Evolutionary conservation across 352 stramenopile species (phyloP).

Genomic region (Halophytophthora batemanensis): DNA sequence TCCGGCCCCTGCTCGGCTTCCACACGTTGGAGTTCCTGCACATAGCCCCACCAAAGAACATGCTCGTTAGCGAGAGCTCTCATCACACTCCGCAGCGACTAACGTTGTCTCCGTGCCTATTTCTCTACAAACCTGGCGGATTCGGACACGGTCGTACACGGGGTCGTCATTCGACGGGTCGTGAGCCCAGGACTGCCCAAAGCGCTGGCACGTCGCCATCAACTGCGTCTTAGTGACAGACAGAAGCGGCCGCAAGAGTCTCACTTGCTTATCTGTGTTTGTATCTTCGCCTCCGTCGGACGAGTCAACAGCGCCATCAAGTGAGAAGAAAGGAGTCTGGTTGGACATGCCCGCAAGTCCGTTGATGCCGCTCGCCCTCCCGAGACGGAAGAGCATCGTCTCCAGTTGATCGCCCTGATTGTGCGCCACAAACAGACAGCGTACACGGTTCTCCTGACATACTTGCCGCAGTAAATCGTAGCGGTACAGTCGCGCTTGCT

Average conservation of each 20-base stretch:
- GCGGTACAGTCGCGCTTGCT: conserved; percentile 60
- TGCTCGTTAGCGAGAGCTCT: not conserved
- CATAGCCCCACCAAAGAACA: not conserved
- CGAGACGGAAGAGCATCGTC: conserved; percentile 77
- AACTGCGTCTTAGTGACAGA: conserved; percentile 53
- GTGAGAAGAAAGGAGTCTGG: conserved; percentile 24
- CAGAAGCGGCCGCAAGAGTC: conserved; percentile 62
- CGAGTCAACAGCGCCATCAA: conserved; percentile 2
- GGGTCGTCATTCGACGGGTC: conserved; percentile 80
- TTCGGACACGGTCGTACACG: conserved; percentile 77
- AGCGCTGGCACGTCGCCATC: conserved; percentile 67
- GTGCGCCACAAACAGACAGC: conserved; percentile 76
- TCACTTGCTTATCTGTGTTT: conserved; percentile 10
- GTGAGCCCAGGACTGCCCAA: conserved; percentile 74
- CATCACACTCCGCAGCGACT: too few species aligned
- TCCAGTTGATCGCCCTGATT: conserved; percentile 79
- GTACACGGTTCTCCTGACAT: conserved; percentile 49
- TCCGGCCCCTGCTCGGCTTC: conserved; percentile 34
- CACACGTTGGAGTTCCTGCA: conserved; percentile 49
- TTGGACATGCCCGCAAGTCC: conserved; percentile 64
- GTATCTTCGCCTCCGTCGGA: not conserved
- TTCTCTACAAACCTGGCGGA: conserved; percentile 54
- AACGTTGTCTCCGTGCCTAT: too few species aligned
- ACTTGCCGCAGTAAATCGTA: conserved; percentile 60
- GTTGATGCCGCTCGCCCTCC: conserved; percentile 69